phyloP scores from a whole-genome alignment of 306 rosid genomes.

The Cajanus cajan region DNA sequence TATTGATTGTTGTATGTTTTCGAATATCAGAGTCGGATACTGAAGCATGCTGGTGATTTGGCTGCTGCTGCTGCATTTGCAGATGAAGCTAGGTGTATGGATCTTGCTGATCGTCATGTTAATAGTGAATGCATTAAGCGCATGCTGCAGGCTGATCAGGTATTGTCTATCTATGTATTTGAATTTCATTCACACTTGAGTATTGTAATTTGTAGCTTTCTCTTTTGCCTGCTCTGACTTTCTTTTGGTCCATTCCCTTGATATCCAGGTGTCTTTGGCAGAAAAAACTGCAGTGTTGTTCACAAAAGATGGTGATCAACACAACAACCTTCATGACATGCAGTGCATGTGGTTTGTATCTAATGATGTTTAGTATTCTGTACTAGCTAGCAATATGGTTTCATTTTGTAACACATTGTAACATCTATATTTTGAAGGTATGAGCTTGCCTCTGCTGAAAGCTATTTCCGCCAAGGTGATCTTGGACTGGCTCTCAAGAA shows the following conservation, averaged over 20 bases:
- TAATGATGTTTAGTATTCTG: constrained; percentile 25
- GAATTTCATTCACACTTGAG: background rate
- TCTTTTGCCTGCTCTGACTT: constrained; percentile 21
- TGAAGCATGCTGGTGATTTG: constrained; percentile 98
- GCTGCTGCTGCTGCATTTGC: constrained; percentile 95
- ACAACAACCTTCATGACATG: constrained; percentile 99
- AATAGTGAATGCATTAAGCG: constrained; percentile 99
- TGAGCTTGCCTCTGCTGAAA: constrained; percentile 96
- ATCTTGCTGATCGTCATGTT: constrained; percentile 95
- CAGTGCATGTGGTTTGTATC: constrained; percentile 99
- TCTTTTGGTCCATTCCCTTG: background rate
- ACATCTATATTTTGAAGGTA: constrained; percentile 59
- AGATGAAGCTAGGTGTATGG: constrained; percentile 99
- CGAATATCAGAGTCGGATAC: constrained; percentile 80
- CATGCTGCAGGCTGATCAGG: constrained; percentile 99
- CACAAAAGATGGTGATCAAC: constrained; percentile 98
- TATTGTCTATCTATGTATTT: constrained; percentile 29
- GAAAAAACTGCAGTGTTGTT: constrained; percentile 97
- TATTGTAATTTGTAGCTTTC: constrained; percentile 6
- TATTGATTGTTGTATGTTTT: constrained; percentile 24
- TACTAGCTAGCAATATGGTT: constrained; percentile 3
- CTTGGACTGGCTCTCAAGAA: constrained; percentile 89
- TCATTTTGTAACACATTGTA: constrained; percentile 28
- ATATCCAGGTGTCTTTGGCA: constrained; percentile 78
- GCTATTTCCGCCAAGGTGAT: constrained; percentile 95